phyloP scores from a whole-genome alignment of 176 grass and related monocot species.

The Phragmites australis region DNA sequence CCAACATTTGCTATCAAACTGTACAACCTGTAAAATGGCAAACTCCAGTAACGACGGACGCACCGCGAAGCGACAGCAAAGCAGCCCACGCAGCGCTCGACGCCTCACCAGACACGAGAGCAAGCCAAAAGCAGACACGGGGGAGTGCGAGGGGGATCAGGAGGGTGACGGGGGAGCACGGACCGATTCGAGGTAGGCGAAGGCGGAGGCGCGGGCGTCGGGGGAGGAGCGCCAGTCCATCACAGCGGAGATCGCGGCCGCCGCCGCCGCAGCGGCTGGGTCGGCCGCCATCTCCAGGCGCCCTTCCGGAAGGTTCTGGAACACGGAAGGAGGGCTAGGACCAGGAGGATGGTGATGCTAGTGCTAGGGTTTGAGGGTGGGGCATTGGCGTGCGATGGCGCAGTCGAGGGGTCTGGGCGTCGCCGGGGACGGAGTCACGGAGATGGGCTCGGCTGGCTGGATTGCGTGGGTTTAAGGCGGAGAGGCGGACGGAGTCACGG shows the following conservation, averaged over 20 bases:
- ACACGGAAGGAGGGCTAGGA: too few relatives aligned
- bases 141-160: background rate
- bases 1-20: background rate
- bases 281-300: slow-evolving; percentile 57
- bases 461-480: slow-evolving; percentile 41
- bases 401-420: slow-evolving; percentile 1
- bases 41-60: background rate
- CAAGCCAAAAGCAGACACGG: background rate
- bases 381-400: slow-evolving; percentile 29
- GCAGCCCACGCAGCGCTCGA: background rate
- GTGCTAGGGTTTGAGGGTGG: slow-evolving; percentile 16
- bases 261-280: slow-evolving; percentile 45
- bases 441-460: slow-evolving; percentile 29
- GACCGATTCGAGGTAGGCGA: slow-evolving; percentile 89
- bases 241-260: slow-evolving; percentile 72
- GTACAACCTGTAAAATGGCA: background rate
- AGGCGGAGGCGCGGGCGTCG: slow-evolving; percentile 69
- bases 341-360: background rate
- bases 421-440: slow-evolving; percentile 2
- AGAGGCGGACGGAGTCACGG: too few relatives aligned
- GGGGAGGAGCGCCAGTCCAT: slow-evolving; percentile 87
- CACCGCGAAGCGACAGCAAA: background rate
- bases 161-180: slow-evolving; percentile 23
- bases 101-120: background rate
- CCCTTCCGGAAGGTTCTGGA: background rate